Conservation (phyloP, 805 yeast genomes). For the Priceomyces haplophilus region DNA sequence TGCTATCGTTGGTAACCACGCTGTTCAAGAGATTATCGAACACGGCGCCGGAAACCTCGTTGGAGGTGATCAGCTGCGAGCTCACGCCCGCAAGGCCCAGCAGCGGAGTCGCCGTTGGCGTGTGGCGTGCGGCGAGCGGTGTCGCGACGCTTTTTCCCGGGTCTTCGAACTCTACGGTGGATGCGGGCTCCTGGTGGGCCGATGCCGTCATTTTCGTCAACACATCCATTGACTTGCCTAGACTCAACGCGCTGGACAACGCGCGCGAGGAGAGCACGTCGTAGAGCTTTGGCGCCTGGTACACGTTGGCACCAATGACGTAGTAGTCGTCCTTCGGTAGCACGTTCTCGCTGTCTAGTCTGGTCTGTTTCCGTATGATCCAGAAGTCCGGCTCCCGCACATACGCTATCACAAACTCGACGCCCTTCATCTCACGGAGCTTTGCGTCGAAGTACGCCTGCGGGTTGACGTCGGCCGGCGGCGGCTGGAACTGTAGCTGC, state of each 20-base stretch:
- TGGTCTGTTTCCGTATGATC: conserved; percentile 79
- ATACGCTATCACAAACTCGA: conserved; percentile 74
- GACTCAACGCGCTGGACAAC: conserved; percentile 32
- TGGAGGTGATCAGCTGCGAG: conserved; percentile 3
- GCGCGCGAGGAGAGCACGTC: conserved; percentile 72
- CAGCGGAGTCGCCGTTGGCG: conserved; percentile 12
- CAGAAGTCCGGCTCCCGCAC: conserved; percentile 90
- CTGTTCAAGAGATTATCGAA: conserved; percentile 30
- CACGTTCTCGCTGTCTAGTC: conserved; percentile 52
- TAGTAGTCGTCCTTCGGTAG: conserved; percentile 72
- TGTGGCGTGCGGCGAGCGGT: conserved; percentile 12
- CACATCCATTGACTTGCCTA: conserved; percentile 32
- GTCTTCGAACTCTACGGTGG: conserved; percentile 11
- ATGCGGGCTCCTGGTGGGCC: conserved; percentile 34
- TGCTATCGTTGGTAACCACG: conserved; percentile 16
- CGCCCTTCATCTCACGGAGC: conserved; percentile 74
- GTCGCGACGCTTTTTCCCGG: conserved; percentile 10
- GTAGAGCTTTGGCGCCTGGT: conserved; percentile 80
- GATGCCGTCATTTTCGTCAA: conserved; percentile 32
- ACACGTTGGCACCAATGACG: conserved; percentile 87
- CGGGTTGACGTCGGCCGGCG: conserved; percentile 33
- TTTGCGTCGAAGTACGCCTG: conserved; percentile 49
- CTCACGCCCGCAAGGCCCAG: conserved; percentile 5
- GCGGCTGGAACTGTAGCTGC: conserved; percentile 83
- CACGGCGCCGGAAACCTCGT: conserved; percentile 27